Evolutionary conservation across 2,329 filamentous ascomycete genomes (phyloP), one percentile per base, ranked within the genome.

Genomic region (Fusarium stilboides): DNA sequence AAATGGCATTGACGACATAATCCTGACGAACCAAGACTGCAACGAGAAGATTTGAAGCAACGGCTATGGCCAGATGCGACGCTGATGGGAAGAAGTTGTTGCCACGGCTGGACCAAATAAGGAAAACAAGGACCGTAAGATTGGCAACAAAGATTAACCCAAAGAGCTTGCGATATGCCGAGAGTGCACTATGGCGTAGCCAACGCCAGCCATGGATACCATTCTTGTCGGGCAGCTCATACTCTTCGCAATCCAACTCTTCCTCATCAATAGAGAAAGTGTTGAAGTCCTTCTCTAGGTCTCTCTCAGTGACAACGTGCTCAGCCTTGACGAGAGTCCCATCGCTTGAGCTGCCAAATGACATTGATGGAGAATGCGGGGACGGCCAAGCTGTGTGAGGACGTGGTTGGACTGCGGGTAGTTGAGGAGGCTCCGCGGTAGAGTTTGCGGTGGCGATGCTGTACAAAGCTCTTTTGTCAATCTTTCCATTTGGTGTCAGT

Each of bases 11-110:
- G 71, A 86, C 78, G 45, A 85, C 76, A 56, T 83, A 78, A n/a
- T 86, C 83, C 64, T 86, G 83, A 10, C 84, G 81, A 44, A 85
- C 79, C 19, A 84, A 73, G 3, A 86, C 80, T 10, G 83, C 78
- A 2, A 80, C 72, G 8, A 83, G 69, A 9, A 86, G 77, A 65
- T 71, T 71, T 0, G 69, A 57, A 0, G 69, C 66, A 6, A 71
- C 69, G 3, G 69, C 69, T 0, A 46, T 72, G 1, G 69, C 69
- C 20, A 72, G 12, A 6, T 60, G 64, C 7, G 57, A 39, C 1
- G 57, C 37, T 4, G 54, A 45, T 1, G 65, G 69, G 10, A 50
- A 68, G 7, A 69, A 71, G 17, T 69, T 26, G 8, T 46, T 52
- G 22, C 70, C 28, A 1, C 53, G 49, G 0, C 69, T 66, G 1